These are phyloP conservation scores for Discostella stelligeroides DNA, from an alignment of 108 stramenopile species.

Conservation along the genomic window DNA sequence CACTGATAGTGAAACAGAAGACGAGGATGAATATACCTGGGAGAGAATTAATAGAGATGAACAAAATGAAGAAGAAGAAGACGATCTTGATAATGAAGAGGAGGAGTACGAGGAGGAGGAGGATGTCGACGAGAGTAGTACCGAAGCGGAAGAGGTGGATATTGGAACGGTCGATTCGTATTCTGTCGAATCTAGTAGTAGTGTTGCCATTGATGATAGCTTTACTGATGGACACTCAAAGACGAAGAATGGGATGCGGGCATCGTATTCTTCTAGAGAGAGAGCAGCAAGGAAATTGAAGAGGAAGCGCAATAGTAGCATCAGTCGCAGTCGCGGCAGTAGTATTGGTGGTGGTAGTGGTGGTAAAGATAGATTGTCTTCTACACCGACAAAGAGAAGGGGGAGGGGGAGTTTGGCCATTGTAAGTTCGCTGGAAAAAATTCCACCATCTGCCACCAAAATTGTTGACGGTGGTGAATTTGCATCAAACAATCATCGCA, in stretches of 20 bases:
- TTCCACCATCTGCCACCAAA: background rate
- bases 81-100: too few relatives aligned
- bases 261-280: background rate
- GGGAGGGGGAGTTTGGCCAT: background rate
- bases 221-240: background rate
- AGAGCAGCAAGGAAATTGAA: background rate
- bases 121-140: background rate
- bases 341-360: too few relatives aligned
- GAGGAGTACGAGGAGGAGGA: too few relatives aligned
- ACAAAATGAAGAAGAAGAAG: too few relatives aligned
- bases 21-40: background rate
- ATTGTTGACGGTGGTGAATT: background rate
- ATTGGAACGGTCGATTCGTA: background rate
- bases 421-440: background rate
- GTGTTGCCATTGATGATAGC: background rate
- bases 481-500: background rate
- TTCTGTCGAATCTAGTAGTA: background rate
- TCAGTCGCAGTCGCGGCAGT: background rate
- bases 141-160: background rate
- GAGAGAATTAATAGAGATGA: background rate
- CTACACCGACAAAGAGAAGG: background rate
- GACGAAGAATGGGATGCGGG: background rate
- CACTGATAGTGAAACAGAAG: constrained; percentile 2
- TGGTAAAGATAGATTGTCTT: too few relatives aligned
- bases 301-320: background rate